Base-by-base conservation (phyloP, 768 basidiomycete species). In the Baorangia bicolor region DNA sequence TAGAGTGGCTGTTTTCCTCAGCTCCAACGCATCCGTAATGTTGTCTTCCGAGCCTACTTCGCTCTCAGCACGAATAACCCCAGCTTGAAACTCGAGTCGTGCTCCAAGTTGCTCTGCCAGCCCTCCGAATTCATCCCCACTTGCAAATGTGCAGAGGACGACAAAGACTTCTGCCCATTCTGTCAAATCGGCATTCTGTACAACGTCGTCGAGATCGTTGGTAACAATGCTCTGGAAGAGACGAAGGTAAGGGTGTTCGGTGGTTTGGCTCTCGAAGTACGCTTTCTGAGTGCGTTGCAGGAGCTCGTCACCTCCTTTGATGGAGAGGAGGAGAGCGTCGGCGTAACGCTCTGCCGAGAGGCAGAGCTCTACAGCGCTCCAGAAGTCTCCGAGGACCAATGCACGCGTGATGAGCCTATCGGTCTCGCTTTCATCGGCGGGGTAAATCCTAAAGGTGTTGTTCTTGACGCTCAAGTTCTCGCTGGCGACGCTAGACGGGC, bases 141-240 rank as follows among this genome's bases (percentile, higher is more conserved):
- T 81, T 1, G 95, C 93, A 73, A 95, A 99, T 0, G 96, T 98
- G 76, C 95, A 98, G 11, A 98, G 70, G 13, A 99, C 92, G 35
- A 96, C 95, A 62, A 98, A 98, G 49, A 95, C 92, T 72, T 97
- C 96, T 55, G 88, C 85, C 96, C 96, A 98, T 69, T 99, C 94
- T 39, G 84, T 78, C 48, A 98, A 70, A 62, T 98, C 94, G 23
- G 95, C 96, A 64, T 98, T 97, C 71, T 97, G 94, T 10, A 98
- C 95, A 48, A 98, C 86, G 69, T 98, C 97, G 20, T 83, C 80
- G 9, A 98, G 83, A 66, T 98, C 97, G 64, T 94, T 86, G 35
- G 88, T 89, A 55, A 96, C 92, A 61, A 99, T 90, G 13, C 88
- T 91, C 68, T 98, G 93, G 83, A 95, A 92, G 12, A 99, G 81